A percentile compares a stretch with the other conserved stretches of the same genome.
phyloP scores from a whole-genome alignment of 1,284 basidiomycete species.

The Laetiporus sulphureus region DNA sequence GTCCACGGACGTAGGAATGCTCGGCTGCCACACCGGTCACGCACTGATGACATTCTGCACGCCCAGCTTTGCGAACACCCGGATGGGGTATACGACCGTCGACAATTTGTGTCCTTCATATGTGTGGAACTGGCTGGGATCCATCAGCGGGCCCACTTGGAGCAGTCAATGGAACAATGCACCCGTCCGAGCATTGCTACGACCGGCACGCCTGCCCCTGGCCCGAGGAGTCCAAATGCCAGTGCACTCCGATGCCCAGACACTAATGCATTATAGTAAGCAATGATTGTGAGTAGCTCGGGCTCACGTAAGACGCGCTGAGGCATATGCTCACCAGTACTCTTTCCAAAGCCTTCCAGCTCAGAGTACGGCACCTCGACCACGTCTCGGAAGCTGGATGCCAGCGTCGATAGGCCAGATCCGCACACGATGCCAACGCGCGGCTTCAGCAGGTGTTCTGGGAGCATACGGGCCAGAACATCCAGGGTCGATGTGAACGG shows the following conservation, averaged over 20 bases:
- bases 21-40: no score
- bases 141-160: not conserved
- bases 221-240: slow-evolving; percentile 71
- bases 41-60: slow-evolving; percentile 68
- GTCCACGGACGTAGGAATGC: not conserved
- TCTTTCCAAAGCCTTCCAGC: slow-evolving; percentile 64
- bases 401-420: slow-evolving; percentile 67
- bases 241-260: slow-evolving; percentile 70
- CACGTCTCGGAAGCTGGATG: slow-evolving; percentile 44
- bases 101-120: slow-evolving; percentile 74
- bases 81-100: slow-evolving; percentile 70
- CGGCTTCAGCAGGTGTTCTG: slow-evolving; percentile 42
- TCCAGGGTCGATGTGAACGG: slow-evolving; percentile 34
- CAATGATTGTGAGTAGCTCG: no score
- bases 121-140: slow-evolving; percentile 58
- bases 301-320: not conserved
- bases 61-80: slow-evolving; percentile 70
- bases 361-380: slow-evolving; percentile 52
- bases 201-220: slow-evolving; percentile 53
- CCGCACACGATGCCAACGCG: slow-evolving; percentile 75
- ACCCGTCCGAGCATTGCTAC: slow-evolving; percentile 84
- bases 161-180: slow-evolving; percentile 7
- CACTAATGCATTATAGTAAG: no score
- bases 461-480: slow-evolving; percentile 32
- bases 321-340: slow-evolving; percentile 52